Base-by-base conservation (phyloP, 192 early-diverging fungal genomes). In the Linnemannia hyalina region DNA sequence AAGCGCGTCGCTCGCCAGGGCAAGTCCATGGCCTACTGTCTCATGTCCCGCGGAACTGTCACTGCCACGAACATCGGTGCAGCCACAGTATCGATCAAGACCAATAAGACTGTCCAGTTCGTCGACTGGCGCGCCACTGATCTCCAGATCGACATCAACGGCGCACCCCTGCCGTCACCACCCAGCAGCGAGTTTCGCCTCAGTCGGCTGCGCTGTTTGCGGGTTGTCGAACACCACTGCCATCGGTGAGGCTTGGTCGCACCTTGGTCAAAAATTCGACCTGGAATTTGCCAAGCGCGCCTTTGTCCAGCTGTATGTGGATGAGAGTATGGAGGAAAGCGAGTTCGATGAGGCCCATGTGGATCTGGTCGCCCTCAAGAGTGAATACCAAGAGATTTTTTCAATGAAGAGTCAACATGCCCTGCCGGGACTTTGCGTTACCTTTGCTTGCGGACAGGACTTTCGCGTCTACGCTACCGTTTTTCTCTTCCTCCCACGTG, bases 261-360 rank as follows among this genome's bases (percentile, higher is more conserved):
- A 97, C 91, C 93, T 99, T 83, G 96, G 99, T 90, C 97, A 98
- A 94, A 99, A 99, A 95, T 99, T 99, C 85, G 98, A 99, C 90
- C 95, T 99, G 77, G 98, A 99, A 98, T 99, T 98, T 91, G 97
- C 99, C 90, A 99, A 99, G 95, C 98, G 99, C 91, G 98, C 99
- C 81, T 99, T 99, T 88, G 99, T 99, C 70, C 99, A 99, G 93
- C 99, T 98, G 99, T 99, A 98, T 89, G 99, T 99, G 77, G 99
- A 98, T 89, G 99, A 99, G 92, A 97, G 99, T 93, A 99, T 99
- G 99, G 98, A 99, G 92, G 99, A 99, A 92, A 98, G 99, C 89
- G 99, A 99, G 92, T 99, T 99, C 96, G 98, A 97, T 77, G 99
- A 99, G 93, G 99, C 98, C 75, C 98, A 98, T 93, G 99, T 99